phyloP scores from a whole-genome alignment of 2,329 filamentous ascomycete species.

The Apiospora sp. region DNA sequence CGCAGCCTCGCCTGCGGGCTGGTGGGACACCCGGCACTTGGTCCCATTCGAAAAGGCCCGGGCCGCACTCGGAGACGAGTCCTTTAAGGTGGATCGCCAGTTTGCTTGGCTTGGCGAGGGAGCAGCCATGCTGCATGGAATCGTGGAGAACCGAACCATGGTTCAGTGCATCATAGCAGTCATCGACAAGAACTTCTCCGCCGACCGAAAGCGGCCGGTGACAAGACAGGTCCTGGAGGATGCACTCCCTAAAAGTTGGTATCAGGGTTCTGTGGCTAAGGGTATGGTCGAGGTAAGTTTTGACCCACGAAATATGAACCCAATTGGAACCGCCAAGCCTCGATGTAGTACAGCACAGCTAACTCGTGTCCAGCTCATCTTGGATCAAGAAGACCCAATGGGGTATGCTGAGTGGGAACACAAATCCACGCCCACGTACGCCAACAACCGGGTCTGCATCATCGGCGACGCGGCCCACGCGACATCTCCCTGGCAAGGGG shows the following conservation, averaged over 20 bases:
- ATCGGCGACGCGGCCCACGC: slow-evolving; percentile 31
- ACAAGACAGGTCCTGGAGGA: slow-evolving; percentile 3
- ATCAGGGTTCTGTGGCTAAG: neutral
- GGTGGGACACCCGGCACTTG: slow-evolving; percentile 31
- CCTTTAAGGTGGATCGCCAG: slow-evolving; percentile 30
- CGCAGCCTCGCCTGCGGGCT: slow-evolving; percentile 25
- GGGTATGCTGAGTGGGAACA: slow-evolving; percentile 33
- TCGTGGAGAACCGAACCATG: slow-evolving; percentile 30
- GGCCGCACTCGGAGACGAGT: slow-evolving; percentile 27
- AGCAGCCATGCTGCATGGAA: slow-evolving; percentile 32
- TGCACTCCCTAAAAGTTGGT: neutral
- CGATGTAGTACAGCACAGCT: neutral
- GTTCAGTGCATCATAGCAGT: slow-evolving; percentile 32
- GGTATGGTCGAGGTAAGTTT: neutral
- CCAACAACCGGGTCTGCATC: slow-evolving; percentile 26
- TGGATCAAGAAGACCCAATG: slow-evolving; percentile 28
- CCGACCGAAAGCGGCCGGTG: slow-evolving; percentile 27
- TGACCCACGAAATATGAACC: neutral
- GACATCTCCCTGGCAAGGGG: slow-evolving; percentile 31
- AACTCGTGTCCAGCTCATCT: slow-evolving; percentile 26
- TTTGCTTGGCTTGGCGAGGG: slow-evolving; percentile 32
- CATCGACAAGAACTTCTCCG: slow-evolving; percentile 29
- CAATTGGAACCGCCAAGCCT: neutral
- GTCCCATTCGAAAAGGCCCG: slow-evolving; percentile 31
- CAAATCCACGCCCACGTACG: slow-evolving; percentile 28